These are phyloP conservation scores for Penicillium rolfsii DNA, from an alignment of 2,329 filamentous ascomycete genomes.

Conservation along the genomic window DNA sequence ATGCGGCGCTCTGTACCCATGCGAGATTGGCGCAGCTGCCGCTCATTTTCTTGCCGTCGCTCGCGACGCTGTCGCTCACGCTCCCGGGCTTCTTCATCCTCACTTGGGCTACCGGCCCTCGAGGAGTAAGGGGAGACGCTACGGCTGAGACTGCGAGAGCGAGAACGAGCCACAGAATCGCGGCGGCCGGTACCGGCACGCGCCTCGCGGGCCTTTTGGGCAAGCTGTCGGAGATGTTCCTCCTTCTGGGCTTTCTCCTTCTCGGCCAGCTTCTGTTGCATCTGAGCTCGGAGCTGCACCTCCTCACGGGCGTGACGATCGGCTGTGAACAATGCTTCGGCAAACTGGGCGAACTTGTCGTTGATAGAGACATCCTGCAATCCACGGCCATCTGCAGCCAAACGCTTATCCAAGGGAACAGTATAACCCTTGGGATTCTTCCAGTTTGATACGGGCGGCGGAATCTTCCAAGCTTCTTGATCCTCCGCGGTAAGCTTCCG, in stretches of 20 bases:
- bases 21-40: constrained; percentile 86
- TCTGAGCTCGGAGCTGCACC: constrained; percentile 84
- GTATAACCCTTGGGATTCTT: constrained; percentile 99
- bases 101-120: constrained; percentile 53
- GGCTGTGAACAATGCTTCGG: constrained; percentile 90
- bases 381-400: constrained; percentile 89
- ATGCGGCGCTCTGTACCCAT: constrained; percentile 94
- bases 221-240: constrained; percentile 82
- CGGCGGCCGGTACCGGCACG: constrained; percentile 59
- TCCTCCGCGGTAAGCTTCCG: constrained; percentile 95
- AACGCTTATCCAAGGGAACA: constrained; percentile 89
- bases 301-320: constrained; percentile 95
- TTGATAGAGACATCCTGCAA: constrained; percentile 95
- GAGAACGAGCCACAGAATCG: constrained; percentile 47
- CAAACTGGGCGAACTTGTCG: constrained; percentile 97
- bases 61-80: constrained; percentile 78
- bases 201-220: constrained; percentile 89
- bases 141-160: constrained; percentile 50
- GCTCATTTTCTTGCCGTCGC: constrained; percentile 77
- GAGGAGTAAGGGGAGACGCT: constrained; percentile 50
- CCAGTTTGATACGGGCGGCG: constrained; percentile 93
- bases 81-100: constrained; percentile 73
- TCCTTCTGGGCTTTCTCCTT: constrained; percentile 96
- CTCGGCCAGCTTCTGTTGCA: constrained; percentile 95
- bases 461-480: constrained; percentile 93